Evolutionary conservation across 2,329 filamentous ascomycete species (phyloP), one percentile per base, ranked within the genome.

Genomic region (Cercospora sojina): DNA sequence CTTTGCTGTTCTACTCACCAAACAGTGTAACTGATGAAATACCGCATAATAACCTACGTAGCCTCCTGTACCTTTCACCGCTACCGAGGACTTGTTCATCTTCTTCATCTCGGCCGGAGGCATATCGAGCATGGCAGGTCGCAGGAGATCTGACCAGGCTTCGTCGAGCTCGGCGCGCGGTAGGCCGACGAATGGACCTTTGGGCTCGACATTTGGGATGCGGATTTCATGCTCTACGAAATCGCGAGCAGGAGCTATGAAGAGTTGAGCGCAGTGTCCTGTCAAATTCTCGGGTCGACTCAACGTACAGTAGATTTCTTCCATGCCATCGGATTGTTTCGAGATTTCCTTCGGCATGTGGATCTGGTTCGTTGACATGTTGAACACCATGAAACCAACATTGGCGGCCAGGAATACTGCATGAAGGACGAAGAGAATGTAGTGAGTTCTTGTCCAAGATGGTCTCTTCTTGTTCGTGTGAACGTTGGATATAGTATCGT

Each of bases 41-140:
- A 62, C 66, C 43, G 61, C 66, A 18, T 56, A 63, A 20, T 68
- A 68, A 13, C 63, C 66, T 10, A 65, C 62, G n/a, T 68, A 68
- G 10, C 56, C 56, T 38, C 47, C 58, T 1, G 58, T 55, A 7
- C 62, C 38, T 25, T 27, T 47, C 5, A 68, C 51, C 13, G 60
- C 59, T 3, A 65, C 59, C 0, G 66, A 68, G 3, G 59, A 59
- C 25, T 68, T 68, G 41, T 68, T 68, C 66, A 68, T 68, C 8
- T 41, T 60, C 2, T n/a, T 62, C 66, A 68, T 68, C 12, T 68
- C 63, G n/a, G 25, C 20, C 8, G 55, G 59, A 1, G 53, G 56
- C 41, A 68, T 59, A 13, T 62, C 53, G 55, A 68, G 41, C 59
- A 65, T 65, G 53, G 58, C 65, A 6, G 66, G 55, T 49, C 23